Conservation (phyloP, 2,329 filamentous ascomycete genomes). For the Neonectria magnoliae region DNA sequence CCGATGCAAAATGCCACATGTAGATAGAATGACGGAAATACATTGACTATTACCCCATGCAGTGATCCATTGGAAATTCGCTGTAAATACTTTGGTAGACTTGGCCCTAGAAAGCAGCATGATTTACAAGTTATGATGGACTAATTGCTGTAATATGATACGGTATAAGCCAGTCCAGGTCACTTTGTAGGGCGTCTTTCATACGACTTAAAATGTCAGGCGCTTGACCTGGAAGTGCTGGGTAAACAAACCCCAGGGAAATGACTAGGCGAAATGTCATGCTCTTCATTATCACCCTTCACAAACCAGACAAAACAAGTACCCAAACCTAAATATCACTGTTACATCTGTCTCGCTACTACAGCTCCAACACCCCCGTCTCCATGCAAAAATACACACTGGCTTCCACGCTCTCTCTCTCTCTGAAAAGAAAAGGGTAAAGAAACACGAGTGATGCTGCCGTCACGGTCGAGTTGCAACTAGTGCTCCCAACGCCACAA, state of each 20-base stretch:
- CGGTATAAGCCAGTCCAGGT: too few species aligned
- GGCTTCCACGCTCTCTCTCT: neutral
- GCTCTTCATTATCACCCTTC: too few species aligned
- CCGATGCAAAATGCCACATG: neutral
- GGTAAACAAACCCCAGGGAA: too few species aligned
- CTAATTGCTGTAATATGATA: neutral
- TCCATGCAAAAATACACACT: neutral
- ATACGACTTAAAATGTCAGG: too few species aligned
- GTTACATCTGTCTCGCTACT: neutral
- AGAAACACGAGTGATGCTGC: neutral
- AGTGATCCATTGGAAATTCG: too few species aligned
- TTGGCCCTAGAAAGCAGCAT: too few species aligned
- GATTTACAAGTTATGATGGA: neutral
- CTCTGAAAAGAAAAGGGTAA: neutral
- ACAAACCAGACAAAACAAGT: neutral
- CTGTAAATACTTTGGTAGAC: too few species aligned
- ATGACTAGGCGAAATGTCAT: too few species aligned
- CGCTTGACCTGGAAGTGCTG: too few species aligned
- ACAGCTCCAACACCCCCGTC: neutral
- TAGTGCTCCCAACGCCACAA: slow-evolving; percentile 5
- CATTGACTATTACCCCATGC: too few species aligned
- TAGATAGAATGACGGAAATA: neutral
- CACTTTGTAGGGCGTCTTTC: too few species aligned
- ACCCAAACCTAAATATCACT: neutral
- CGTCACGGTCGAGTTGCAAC: slow-evolving; percentile 5